A percentile compares a stretch with the other conserved stretches of the same genome.
These are phyloP conservation scores for Coemansia sp. DNA, from an alignment of 192 early-diverging fungal species.

Conservation along the genomic window DNA sequence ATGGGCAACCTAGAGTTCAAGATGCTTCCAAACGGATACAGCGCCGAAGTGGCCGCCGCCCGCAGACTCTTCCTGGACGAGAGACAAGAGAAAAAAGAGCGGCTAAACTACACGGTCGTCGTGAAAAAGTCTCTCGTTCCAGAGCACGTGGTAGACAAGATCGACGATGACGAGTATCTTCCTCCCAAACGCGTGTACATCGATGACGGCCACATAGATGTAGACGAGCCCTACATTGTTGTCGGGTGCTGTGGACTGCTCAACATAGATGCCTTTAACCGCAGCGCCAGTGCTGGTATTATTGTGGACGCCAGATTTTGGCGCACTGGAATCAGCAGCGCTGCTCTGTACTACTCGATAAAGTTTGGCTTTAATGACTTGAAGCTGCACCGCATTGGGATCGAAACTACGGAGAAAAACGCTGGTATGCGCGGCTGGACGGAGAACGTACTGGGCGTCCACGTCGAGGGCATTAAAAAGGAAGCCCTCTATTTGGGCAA, in stretches of 20 bases:
- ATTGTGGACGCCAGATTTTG: slow-evolving; percentile 47
- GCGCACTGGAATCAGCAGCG: slow-evolving; percentile 38
- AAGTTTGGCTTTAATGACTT: slow-evolving; percentile 40
- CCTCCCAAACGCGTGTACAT: slow-evolving; percentile 18
- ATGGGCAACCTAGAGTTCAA: slow-evolving; percentile 41
- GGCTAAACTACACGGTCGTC: slow-evolving; percentile 34
- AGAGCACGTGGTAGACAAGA: slow-evolving; percentile 2
- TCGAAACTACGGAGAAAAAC: slow-evolving; percentile 34
- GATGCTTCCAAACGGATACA: slow-evolving; percentile 29
- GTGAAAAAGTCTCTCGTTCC: slow-evolving; percentile 37
- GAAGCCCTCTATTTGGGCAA: slow-evolving; percentile 35
- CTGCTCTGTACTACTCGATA: slow-evolving; percentile 36
- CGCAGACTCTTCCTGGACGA: slow-evolving; percentile 21
- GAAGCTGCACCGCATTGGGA: slow-evolving; percentile 36
- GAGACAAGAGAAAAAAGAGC: slow-evolving; percentile 26
- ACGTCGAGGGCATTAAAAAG: slow-evolving; percentile 38
- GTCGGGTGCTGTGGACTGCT: slow-evolving; percentile 45
- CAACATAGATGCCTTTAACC: slow-evolving; percentile 23
- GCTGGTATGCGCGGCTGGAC: slow-evolving; percentile 49
- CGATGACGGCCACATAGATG: slow-evolving; percentile 22
- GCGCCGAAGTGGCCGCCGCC: slow-evolving; percentile 6
- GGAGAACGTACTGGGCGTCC: slow-evolving; percentile 30
- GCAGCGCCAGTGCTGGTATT: slow-evolving; percentile 32
- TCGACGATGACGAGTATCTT: slow-evolving; percentile 27
- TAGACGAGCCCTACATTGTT: slow-evolving; percentile 42